Evolutionary conservation across 2,329 filamentous ascomycete genomes (phyloP).

Genomic region (Colletotrichum sp.): DNA sequence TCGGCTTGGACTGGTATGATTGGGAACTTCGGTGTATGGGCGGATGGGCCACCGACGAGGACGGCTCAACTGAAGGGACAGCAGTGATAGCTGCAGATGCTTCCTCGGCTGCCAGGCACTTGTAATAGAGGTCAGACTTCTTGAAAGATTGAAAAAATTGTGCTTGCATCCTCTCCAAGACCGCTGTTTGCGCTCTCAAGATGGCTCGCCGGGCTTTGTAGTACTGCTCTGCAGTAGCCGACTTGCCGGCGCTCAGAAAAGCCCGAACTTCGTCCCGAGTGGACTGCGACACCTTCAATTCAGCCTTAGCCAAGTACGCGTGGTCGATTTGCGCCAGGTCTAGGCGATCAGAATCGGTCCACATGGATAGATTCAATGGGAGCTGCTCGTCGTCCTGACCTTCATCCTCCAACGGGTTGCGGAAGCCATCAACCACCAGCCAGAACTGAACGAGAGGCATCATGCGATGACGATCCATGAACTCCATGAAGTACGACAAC

Average conservation of each 20-base stretch:
- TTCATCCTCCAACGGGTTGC: conserved; percentile 88
- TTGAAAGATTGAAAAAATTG: conserved; percentile 86
- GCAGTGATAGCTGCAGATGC: conserved; percentile 44
- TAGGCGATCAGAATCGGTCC: conserved; percentile 83
- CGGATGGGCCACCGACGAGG: background rate
- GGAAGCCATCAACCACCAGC: conserved; percentile 96
- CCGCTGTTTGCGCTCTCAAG: conserved; percentile 79
- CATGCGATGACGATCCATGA: conserved; percentile 89
- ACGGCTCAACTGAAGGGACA: conserved; percentile 1
- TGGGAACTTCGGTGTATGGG: conserved; percentile 29
- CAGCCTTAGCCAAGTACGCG: conserved; percentile 82
- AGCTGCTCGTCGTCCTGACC: conserved; percentile 73
- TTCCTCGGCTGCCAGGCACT: conserved; percentile 91
- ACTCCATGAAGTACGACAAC: conserved; percentile 99
- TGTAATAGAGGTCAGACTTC: conserved; percentile 93
- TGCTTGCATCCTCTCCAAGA: conserved; percentile 84
- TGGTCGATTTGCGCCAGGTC: conserved; percentile 93
- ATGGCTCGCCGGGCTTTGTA: conserved; percentile 82
- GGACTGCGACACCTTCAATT: conserved; percentile 77
- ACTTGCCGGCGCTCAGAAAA: conserved; percentile 80
- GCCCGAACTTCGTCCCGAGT: conserved; percentile 73
- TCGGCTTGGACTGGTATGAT: conserved; percentile 49
- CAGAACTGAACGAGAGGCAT: conserved; percentile 97
- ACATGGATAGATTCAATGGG: conserved; percentile 67
- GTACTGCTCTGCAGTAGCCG: conserved; percentile 82